Evolutionary conservation across 1,139 yeast genomes (phyloP), one percentile per base, ranked within the genome.

Genomic region (Dujonia santamariae): DNA sequence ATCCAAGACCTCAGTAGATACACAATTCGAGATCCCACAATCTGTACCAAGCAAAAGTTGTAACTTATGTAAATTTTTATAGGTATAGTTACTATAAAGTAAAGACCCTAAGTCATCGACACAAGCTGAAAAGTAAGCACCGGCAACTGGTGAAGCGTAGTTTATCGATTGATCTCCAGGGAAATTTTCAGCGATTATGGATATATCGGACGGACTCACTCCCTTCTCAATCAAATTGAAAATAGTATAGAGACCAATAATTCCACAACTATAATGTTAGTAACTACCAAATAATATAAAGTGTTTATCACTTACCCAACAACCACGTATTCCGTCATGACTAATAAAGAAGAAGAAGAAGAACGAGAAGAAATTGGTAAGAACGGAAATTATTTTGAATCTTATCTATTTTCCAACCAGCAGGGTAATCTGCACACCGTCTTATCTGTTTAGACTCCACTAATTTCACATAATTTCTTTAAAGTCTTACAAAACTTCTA

Each of bases 171-270:
- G 33, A 34, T 54, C 59, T 2, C 59, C 59, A 2, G 59, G 59
- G 5, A 46, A 38, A 34, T 48, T 45, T 25, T 51, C 42, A 9
- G 59, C 53, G 8, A 52, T 29, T 4, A 54, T 40, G 2, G 41
- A 19, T 23, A 54, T 50, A 0, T 37, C 15, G 2, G 28, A 26
- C 3, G 51, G 39, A 2, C 37, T 42, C 2, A 43, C 35, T 2
- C 51, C 53, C 7, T 40, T 36, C 16, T 53, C 50, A 22, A 52
- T 29, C 17, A 57, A 45, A n/a, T 39, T 35, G 32, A 42, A 52
- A 5, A 47, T 50, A 14, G 61, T 56, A 32, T 54, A 54, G 11
- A 55, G 48, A 3, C 61, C 61, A 17, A 52, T 48, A 17, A 56
- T 41, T 3, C 61, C 61, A 14, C 56, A 36, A 7, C 50, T 43